These are phyloP conservation scores for Phytophthora podocarpi DNA, from an alignment of 352 stramenopile genomes.

Conservation along the genomic window DNA sequence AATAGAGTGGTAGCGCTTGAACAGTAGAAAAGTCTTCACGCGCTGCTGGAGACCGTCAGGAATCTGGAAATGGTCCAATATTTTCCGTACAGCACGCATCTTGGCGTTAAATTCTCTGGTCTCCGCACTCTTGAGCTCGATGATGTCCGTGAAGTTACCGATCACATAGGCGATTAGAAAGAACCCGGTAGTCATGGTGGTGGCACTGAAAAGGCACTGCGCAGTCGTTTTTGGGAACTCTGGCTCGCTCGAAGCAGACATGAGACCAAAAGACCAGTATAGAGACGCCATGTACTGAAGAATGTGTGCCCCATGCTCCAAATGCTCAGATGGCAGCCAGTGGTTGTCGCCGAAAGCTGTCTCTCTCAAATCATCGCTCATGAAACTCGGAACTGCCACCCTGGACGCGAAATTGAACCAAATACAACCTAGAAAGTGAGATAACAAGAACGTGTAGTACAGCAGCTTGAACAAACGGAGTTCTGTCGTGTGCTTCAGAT, in stretches of 20 bases:
- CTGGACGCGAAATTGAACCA: constrained; percentile 64
- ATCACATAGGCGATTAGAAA: constrained; percentile 83
- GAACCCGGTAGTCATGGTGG: constrained; percentile 70
- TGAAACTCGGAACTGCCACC: constrained; percentile 14
- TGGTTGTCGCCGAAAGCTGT: constrained; percentile 33
- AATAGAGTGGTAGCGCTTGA: constrained; percentile 73
- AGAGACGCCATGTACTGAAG: constrained; percentile 66
- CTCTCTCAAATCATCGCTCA: not conserved
- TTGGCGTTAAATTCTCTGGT: constrained; percentile 70
- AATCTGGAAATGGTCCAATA: constrained; percentile 62
- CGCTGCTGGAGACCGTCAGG: constrained; percentile 44
- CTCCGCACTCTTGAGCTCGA: constrained; percentile 61
- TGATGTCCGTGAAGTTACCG: constrained; percentile 71
- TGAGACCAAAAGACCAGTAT: constrained; percentile 76
- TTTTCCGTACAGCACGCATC: constrained; percentile 57
- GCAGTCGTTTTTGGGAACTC: constrained; percentile 54
- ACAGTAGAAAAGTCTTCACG: constrained; percentile 72
- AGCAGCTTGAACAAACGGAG: constrained; percentile 69
- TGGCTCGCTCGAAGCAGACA: constrained; percentile 59
- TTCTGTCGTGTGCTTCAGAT: constrained; percentile 61
- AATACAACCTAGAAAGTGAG: constrained; percentile 60
- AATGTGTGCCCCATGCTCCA: constrained; percentile 28
- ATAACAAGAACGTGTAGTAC: constrained; percentile 70
- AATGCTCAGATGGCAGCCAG: constrained; percentile 43
- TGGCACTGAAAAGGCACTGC: constrained; percentile 57